Conservation (phyloP, 768 basidiomycete species). For the Agrocybe praecox region DNA sequence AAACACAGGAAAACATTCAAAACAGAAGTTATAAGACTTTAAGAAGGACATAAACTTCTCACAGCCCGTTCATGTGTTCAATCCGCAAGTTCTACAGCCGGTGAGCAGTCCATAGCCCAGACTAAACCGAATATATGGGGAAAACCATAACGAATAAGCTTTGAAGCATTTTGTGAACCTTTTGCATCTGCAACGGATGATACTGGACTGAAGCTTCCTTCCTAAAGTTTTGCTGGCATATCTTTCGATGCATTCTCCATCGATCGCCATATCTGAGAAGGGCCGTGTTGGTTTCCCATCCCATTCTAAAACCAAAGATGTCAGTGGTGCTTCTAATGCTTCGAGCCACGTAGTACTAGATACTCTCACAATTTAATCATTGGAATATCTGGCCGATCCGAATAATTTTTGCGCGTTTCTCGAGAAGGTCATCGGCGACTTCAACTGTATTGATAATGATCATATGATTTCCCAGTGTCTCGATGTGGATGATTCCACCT, state of each 20-base stretch:
- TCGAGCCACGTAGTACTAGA: not conserved
- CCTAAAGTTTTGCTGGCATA: no score
- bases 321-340: not conserved
- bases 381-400: conserved; percentile 39
- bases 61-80: no score
- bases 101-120: no score
- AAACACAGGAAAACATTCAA: no score
- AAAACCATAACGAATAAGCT: no score
- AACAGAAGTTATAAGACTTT: no score
- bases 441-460: conserved; percentile 27
- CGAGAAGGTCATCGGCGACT: conserved; percentile 26
- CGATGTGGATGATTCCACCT: conserved; percentile 24
- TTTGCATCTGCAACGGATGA: conserved; percentile 27
- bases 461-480: conserved; percentile 22
- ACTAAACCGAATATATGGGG: no score
- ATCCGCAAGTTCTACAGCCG: no score
- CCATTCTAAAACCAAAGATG: conserved; percentile 20
- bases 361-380: conserved; percentile 7
- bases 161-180: conserved; percentile 30
- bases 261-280: conserved; percentile 34
- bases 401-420: conserved; percentile 49
- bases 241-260: conserved; percentile 39
- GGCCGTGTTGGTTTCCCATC: conserved; percentile 38
- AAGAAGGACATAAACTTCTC: no score
- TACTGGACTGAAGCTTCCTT: conserved; percentile 36